phyloP scores from a whole-genome alignment of 441 rosid species.

The Bruguiera hainesii region DNA sequence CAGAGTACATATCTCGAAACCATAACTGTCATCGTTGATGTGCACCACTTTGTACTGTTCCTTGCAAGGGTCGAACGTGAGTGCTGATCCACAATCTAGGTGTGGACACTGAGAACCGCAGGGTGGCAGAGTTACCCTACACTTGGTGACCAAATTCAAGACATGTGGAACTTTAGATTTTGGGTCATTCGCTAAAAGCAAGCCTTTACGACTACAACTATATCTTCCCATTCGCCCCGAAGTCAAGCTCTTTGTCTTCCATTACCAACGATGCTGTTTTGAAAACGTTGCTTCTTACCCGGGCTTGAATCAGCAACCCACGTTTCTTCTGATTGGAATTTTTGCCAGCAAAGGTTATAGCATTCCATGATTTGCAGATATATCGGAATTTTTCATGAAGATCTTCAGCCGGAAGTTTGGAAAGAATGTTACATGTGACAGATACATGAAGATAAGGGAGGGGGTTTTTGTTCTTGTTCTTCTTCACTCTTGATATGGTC shows the following conservation, averaged over 20 bases:
- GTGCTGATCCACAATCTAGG: not conserved
- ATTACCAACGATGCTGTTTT: not conserved
- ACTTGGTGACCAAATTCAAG: not conserved
- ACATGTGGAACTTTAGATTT: not conserved
- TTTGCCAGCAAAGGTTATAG: not conserved
- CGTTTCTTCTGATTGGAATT: not conserved
- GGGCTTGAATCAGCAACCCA: not conserved
- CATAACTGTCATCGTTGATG: not conserved
- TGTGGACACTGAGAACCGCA: not conserved
- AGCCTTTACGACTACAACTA: not conserved
- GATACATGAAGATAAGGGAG: not conserved
- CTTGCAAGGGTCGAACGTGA: not conserved
- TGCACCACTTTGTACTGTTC: not conserved
- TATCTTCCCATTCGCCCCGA: not conserved
- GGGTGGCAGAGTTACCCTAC: not conserved
- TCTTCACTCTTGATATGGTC: not conserved
- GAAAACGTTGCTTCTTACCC: not conserved
- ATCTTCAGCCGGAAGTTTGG: not conserved
- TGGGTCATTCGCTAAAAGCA: not conserved
- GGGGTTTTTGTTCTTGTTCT: not conserved
- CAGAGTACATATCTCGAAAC: not conserved
- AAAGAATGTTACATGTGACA: not conserved
- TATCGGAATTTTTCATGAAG: not conserved
- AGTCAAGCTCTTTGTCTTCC: not conserved
- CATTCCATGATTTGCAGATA: not conserved